Evolutionary conservation across 208 protist species (phyloP).

Genomic region (Angomonas desouzai): DNA sequence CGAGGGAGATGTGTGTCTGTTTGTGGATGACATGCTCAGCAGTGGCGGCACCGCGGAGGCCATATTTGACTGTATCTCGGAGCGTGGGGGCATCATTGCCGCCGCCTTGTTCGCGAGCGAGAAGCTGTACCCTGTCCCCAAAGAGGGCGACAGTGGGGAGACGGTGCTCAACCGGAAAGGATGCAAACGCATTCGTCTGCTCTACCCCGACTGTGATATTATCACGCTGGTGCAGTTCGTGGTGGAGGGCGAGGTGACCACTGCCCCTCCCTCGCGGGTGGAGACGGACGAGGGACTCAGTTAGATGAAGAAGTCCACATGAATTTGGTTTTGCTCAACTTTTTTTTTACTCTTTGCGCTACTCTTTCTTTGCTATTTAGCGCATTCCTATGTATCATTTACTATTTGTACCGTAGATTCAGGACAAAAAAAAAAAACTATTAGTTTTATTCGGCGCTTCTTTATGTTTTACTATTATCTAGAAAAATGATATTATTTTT

Average conservation of each 20-base stretch:
- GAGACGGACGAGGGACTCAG: neutral
- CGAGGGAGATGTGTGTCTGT: slow-evolving; percentile 21
- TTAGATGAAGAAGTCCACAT: no score
- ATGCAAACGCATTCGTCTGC: slow-evolving; percentile 15
- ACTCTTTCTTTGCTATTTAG: neutral
- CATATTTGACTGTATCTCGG: slow-evolving; percentile 22
- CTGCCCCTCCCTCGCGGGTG: slow-evolving; percentile 11
- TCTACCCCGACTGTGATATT: slow-evolving; percentile 21
- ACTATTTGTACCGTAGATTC: no score
- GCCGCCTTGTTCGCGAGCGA: slow-evolving; percentile 29
- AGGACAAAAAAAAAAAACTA: no score
- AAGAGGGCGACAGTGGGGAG: neutral
- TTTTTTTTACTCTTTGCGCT: neutral
- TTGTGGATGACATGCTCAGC: slow-evolving; percentile 46
- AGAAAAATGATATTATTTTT: no score
- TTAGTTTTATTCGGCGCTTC: no score
- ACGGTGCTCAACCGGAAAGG: slow-evolving; percentile 20
- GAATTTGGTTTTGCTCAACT: neutral
- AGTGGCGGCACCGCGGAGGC: slow-evolving; percentile 36
- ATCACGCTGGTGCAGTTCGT: slow-evolving; percentile 32
- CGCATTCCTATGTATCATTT: no score
- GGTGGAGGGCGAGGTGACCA: slow-evolving; percentile 15
- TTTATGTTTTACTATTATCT: no score
- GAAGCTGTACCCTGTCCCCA: slow-evolving; percentile 26
- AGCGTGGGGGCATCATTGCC: slow-evolving; percentile 19